Evolutionary conservation across 345 rosid genomes (phyloP).

Genomic region (Lumnitzera racemosa): DNA sequence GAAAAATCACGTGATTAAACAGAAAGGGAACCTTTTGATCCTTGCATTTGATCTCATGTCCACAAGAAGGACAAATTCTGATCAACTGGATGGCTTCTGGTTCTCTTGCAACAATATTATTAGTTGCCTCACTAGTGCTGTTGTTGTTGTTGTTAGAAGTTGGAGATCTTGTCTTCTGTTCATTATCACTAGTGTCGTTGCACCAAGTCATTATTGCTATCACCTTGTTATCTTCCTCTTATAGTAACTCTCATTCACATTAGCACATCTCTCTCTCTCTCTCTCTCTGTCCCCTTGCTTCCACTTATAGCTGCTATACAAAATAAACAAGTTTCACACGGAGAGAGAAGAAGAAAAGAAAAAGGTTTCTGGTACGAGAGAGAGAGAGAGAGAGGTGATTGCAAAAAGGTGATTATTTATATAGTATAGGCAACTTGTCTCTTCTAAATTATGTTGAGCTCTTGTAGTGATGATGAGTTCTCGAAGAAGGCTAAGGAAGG

Average conservation of each 20-base stretch:
- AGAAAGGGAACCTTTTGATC: slow-evolving; percentile 49
- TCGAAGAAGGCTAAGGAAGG: too few relatives aligned
- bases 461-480: too few relatives aligned
- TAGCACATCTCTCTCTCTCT: slow-evolving; percentile 9
- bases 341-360: too few relatives aligned
- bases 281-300: slow-evolving; percentile 4
- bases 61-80: slow-evolving; percentile 84
- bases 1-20: neutral
- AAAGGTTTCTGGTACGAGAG: too few relatives aligned
- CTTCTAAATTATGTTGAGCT: neutral
- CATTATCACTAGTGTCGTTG: slow-evolving; percentile 42
- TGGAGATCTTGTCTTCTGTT: slow-evolving; percentile 24
- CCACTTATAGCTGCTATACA: neutral
- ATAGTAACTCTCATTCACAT: slow-evolving; percentile 29
- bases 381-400: too few relatives aligned
- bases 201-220: slow-evolving; percentile 75
- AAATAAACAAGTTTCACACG: too few relatives aligned
- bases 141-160: slow-evolving; percentile 26
- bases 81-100: slow-evolving; percentile 19
- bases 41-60: slow-evolving; percentile 67
- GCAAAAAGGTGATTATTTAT: too few relatives aligned
- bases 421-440: too few relatives aligned
- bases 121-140: slow-evolving; percentile 11
- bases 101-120: slow-evolving; percentile 26
- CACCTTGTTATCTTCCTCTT: slow-evolving; percentile 7